Evolutionary conservation across 371 early-diverging fungal species (phyloP), one percentile per base, ranked within the genome.

Genomic region (Syncephalis plumigaleata): DNA sequence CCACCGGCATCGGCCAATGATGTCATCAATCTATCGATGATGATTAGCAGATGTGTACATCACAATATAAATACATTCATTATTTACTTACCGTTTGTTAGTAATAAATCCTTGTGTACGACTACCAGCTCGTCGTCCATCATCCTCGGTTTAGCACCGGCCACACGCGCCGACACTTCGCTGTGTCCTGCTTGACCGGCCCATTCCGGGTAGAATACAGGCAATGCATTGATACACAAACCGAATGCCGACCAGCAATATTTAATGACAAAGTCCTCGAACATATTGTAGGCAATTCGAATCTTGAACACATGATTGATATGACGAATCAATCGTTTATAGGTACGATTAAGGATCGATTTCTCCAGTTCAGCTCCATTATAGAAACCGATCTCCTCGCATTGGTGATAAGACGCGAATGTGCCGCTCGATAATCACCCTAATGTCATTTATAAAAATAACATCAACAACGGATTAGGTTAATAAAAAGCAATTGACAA

Each of bases 331-430:
- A 91, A 62, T 0, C 65, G 61, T 42, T 54, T 54, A 57, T 86
- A 91, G 2, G 77, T 65, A 39, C 64, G 61, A 48, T 84, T 69
- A 48, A 91, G 58, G 45, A 84, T 78, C 3, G 72, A 67, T 43
- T 75, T 74, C 51, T 91, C 91, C 17, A 80, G 65, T 2, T 66
- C 65, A 0, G 80, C 76, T 44, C 91, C 89, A 52, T 75, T 65
- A 56, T 84, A 87, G 51, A 88, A 78, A 0, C 86, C 87, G 48
- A 91, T 74, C 57, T 91, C 91, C 55, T 91, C 91, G 85, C 84
- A 59, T 91, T 87, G 24, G 84, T 85, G 48, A 90, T 84, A 24
- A 91, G 56, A 16, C 88, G 73, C 0, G 84, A 71, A 53, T 91
- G 91, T 4, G 84, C 79, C 38, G 69, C 75, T 27, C 91, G 75